phyloP scores from a whole-genome alignment of 805 yeast species.

The Tetrapisispora arboricola region DNA sequence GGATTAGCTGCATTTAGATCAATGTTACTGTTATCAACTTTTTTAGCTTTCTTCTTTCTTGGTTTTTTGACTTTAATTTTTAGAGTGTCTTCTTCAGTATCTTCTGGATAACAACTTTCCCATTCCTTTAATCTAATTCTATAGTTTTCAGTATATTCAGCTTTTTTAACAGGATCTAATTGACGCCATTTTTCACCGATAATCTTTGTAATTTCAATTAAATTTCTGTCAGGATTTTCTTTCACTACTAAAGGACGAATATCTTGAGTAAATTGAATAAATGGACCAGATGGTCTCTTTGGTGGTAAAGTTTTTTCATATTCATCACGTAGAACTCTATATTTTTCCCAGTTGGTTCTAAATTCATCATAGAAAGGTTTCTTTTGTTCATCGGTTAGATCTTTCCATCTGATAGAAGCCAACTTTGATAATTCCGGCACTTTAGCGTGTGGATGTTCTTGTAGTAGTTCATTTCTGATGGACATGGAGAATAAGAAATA shows the following conservation, averaged over 20 bases:
- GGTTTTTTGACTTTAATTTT: conserved; percentile 4
- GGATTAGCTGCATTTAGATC: conserved; percentile 3
- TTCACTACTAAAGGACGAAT: conserved; percentile 25
- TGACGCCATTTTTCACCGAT: conserved; percentile 28
- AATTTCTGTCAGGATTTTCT: conserved; percentile 26
- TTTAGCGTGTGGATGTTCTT: conserved; percentile 28
- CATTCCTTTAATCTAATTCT: conserved; percentile 30
- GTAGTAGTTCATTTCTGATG: conserved; percentile 23
- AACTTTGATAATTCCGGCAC: conserved; percentile 41
- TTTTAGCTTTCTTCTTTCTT: conserved; percentile 1
- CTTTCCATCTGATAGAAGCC: conserved; percentile 89
- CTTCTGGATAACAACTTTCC: conserved; percentile 30
- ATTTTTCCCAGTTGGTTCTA: conserved; percentile 28
- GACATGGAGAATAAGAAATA: conserved; percentile 30
- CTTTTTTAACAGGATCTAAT: conserved; percentile 21
- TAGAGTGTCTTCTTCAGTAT: conserved; percentile 8
- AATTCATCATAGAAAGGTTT: conserved; percentile 60
- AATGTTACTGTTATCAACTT: not conserved
- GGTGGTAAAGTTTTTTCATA: conserved; percentile 24
- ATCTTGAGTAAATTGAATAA: conserved; percentile 26
- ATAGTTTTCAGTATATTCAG: conserved; percentile 28
- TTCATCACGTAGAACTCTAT: conserved; percentile 27
- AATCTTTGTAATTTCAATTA: conserved; percentile 28
- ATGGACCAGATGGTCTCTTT: conserved; percentile 25
- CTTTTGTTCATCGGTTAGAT: conserved; percentile 63